phyloP scores from a whole-genome alignment of 257 asterid genomes.

The Nicotiana tabacum region DNA sequence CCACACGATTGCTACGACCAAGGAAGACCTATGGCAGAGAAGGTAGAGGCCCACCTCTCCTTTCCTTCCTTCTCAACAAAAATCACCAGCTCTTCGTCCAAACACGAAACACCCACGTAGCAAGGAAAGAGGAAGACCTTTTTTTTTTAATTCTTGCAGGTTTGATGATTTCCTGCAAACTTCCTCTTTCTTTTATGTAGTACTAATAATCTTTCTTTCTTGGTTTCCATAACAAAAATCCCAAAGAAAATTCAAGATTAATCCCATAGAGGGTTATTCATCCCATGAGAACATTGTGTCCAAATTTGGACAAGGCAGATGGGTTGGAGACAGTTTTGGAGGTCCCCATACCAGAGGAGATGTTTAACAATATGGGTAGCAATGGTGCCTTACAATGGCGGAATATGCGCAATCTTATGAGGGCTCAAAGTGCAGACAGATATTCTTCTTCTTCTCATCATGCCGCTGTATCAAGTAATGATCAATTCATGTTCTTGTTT shows the following conservation, averaged over 20 bases:
- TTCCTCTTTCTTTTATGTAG: background rate
- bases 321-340: slow-evolving; percentile 81
- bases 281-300: slow-evolving; percentile 59
- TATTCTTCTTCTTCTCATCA: slow-evolving; percentile 22
- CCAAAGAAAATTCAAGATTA: background rate
- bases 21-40: slow-evolving; percentile 15
- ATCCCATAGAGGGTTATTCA: background rate
- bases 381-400: slow-evolving; percentile 55
- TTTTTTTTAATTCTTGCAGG: background rate
- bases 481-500: slow-evolving; percentile 62
- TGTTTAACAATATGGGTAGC: slow-evolving; percentile 66
- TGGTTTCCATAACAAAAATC: background rate
- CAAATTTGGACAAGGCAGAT: slow-evolving; percentile 59
- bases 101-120: background rate
- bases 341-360: slow-evolving; percentile 84
- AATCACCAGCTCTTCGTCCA: background rate
- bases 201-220: background rate
- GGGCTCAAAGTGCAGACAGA: slow-evolving; percentile 24
- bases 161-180: background rate
- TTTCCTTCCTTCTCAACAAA: background rate
- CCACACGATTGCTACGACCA: slow-evolving; percentile 18
- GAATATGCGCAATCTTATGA: slow-evolving; percentile 68
- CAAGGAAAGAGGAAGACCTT: background rate
- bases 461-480: slow-evolving; percentile 21
- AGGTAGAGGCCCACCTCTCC: background rate